phyloP scores from a whole-genome alignment of 2,329 filamentous ascomycete genomes.

The Arachnomyces sp. region DNA sequence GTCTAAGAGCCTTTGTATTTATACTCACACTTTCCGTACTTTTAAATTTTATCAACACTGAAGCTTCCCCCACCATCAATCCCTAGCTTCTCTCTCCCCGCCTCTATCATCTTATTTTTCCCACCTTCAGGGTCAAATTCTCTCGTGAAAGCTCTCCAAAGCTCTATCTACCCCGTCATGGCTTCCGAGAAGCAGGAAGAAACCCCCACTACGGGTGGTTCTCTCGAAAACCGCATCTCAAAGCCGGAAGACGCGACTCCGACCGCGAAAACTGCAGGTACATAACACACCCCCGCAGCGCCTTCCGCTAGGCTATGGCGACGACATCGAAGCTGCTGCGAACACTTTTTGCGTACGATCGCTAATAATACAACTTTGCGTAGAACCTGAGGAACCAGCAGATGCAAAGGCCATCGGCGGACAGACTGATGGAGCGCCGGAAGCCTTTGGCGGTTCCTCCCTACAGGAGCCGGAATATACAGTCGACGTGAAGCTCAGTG shows the following conservation, averaged over 20 bases:
- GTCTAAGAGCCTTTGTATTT: no score
- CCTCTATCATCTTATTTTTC: no score
- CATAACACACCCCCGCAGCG: slow-evolving; percentile 14
- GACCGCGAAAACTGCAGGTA: slow-evolving; percentile 15
- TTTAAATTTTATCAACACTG: no score
- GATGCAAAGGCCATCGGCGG: slow-evolving; percentile 10
- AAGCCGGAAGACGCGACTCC: slow-evolving; percentile 28
- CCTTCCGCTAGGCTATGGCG: slow-evolving; percentile 30
- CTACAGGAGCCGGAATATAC: slow-evolving; percentile 70
- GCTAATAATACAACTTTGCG: not conserved
- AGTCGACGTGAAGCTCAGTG: slow-evolving; percentile 86
- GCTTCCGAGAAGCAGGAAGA: slow-evolving; percentile 27
- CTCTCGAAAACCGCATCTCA: slow-evolving; percentile 43
- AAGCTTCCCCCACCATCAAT: no score
- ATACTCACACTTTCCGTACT: no score
- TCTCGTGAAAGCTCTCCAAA: no score
- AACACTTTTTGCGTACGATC: slow-evolving; percentile 10
- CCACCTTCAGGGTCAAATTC: no score
- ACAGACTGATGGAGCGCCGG: slow-evolving; percentile 36
- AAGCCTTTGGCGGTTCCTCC: slow-evolving; percentile 39
- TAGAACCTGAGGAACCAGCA: not conserved
- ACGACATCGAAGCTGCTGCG: slow-evolving; percentile 29
- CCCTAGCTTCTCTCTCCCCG: no score
- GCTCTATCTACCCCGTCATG: slow-evolving; percentile 22
- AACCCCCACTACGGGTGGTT: slow-evolving; percentile 25